Evolutionary conservation across 805 yeast genomes (phyloP).

Genomic region (Zygosaccharomyces rouxii): DNA sequence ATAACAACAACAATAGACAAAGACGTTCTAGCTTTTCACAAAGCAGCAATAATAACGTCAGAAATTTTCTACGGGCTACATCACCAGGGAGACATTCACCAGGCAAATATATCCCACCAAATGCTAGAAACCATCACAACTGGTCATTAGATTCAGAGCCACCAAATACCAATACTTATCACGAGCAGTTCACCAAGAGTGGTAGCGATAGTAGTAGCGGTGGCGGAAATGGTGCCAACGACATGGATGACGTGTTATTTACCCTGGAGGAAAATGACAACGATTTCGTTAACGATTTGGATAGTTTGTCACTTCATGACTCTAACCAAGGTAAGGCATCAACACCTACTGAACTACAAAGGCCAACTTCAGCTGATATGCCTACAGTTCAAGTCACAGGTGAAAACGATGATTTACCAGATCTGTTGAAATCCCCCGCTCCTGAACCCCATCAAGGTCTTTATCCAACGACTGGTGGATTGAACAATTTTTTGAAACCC

Average conservation of each 20-base stretch:
- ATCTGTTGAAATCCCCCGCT: constrained; percentile 31
- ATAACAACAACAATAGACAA: constrained; percentile 10
- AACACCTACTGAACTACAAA: constrained; percentile 2
- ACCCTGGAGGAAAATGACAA: constrained; percentile 36
- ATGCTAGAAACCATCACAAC: constrained; percentile 39
- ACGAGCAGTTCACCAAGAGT: constrained; percentile 21
- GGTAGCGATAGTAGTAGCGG: constrained; percentile 9
- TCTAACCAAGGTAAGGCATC: neutral
- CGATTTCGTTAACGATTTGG: constrained; percentile 28
- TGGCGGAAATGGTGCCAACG: constrained; percentile 25
- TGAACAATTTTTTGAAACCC: neutral
- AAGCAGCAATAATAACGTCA: constrained; percentile 18
- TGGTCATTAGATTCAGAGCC: constrained; percentile 14
- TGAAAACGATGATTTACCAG: constrained; percentile 26
- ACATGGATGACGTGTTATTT: constrained; percentile 34
- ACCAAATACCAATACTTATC: constrained; percentile 18
- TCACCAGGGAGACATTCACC: constrained; percentile 31
- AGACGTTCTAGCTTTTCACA: constrained; percentile 24
- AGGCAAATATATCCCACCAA: constrained; percentile 73
- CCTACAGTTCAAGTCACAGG: constrained; percentile 3
- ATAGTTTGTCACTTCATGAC: constrained; percentile 20
- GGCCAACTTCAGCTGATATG: constrained; percentile 4
- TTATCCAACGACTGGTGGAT: neutral
- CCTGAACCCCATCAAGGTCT: constrained; percentile 6
- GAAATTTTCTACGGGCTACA: constrained; percentile 10